Base-by-base conservation (phyloP, 2,329 filamentous ascomycete species). In the Diatrype stigma region DNA sequence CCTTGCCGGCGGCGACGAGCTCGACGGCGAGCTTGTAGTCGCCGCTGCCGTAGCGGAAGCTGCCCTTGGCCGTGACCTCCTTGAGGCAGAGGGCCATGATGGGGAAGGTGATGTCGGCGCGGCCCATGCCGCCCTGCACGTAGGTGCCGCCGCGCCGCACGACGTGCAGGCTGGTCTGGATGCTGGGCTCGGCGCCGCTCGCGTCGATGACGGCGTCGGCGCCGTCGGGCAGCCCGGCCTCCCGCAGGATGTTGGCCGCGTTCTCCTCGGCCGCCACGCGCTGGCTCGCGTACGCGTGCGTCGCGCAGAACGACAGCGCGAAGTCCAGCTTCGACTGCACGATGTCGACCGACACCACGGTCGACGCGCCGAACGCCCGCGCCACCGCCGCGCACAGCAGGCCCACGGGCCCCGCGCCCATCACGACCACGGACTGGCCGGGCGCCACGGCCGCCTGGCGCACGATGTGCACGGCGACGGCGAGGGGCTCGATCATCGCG, bases 101-200 rank as follows among this genome's bases (percentile, higher is more conserved):
- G 47, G 93, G 93, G 75, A 96, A 96, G 8, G 73, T 88, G 68
- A 96, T 92, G 64, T 96, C 89, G 37, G 84, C 71, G 67, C 87
- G 88, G 64, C 93, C 93, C 90, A 96, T 96, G 50, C 92, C 92
- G 53, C 85, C 90, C 73, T 95, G 90, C 8, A 95, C 86, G 62
- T 90, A 93, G 16, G 80, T 85, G 30, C 89, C 89, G 50, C 89
- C 89, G 45, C 77, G 76, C 56, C 85, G 80, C 23, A 91, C 80
- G 19, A 79, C 79, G 70, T 92, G 86, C 61, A 93, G 79, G 32
- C 80, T 81, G 0, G 87, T 79, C 72, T 92, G 88, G 62, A 93
- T 90, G 10, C 84, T 87, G 0, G 87, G 82, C 71, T 91, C 88
- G 2, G 87, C 90, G 32, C 89, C 89, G 28, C 82, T 87, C 12